These are phyloP conservation scores for Zangia roseola DNA, from an alignment of 768 basidiomycete species.

Conservation along the genomic window DNA sequence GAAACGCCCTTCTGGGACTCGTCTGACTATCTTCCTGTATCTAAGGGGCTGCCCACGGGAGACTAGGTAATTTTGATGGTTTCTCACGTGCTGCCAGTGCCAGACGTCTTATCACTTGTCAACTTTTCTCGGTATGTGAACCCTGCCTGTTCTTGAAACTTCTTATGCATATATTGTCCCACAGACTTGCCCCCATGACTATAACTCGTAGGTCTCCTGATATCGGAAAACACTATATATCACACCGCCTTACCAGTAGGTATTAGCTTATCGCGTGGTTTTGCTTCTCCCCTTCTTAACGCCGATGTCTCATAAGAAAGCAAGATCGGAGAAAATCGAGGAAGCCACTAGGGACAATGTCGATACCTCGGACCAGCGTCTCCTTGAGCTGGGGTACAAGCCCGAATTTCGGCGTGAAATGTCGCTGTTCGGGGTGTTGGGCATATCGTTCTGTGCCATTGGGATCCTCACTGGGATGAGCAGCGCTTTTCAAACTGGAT, in stretches of 20 bases:
- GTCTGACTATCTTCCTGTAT: too few species aligned
- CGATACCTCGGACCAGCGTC: constrained; percentile 37
- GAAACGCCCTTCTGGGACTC: too few species aligned
- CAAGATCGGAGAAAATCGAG: constrained; percentile 16
- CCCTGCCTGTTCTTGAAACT: background rate
- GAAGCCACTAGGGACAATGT: constrained; percentile 6
- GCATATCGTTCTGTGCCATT: constrained; percentile 60
- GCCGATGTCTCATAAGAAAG: constrained; percentile 1
- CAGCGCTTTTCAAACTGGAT: constrained; percentile 56
- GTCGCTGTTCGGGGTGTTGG: constrained; percentile 57
- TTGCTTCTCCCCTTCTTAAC: background rate
- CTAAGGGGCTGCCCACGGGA: too few species aligned
- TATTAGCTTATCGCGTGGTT: background rate
- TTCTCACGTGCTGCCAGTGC: too few species aligned
- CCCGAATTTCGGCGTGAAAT: constrained; percentile 58
- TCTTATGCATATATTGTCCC: constrained; percentile 5
- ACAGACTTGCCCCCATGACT: constrained; percentile 13
- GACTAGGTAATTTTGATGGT: too few species aligned
- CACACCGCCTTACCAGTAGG: too few species aligned
- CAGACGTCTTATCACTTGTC: constrained; percentile 6
- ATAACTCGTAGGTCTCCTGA: background rate
- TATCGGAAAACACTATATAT: too few species aligned
- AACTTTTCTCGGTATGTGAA: background rate
- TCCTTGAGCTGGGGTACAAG: constrained; percentile 53
- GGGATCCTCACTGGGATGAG: constrained; percentile 62